These are phyloP conservation scores for Eucalyptus pumila DNA, from an alignment of 345 rosid species.

Conservation along the genomic window DNA sequence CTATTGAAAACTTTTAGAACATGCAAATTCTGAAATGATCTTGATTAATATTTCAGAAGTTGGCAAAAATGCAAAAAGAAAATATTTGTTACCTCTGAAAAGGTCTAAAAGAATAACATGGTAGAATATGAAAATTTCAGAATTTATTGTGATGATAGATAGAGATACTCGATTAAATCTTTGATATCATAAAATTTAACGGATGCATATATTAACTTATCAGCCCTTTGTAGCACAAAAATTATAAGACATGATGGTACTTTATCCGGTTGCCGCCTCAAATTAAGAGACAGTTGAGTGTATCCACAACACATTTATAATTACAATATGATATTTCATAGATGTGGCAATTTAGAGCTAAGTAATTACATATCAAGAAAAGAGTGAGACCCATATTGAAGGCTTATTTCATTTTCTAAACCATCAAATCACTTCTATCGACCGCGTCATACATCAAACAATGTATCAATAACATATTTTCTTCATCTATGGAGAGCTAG, in stretches of 20 bases:
- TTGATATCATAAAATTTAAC: background rate
- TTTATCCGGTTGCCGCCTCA: rapidly evolving
- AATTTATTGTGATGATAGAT: background rate
- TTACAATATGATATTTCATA: background rate
- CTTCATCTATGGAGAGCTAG: background rate
- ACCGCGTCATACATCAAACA: background rate
- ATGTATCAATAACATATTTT: background rate
- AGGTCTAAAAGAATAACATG: background rate
- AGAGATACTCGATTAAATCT: background rate
- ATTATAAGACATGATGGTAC: rapidly evolving
- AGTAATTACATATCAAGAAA: background rate
- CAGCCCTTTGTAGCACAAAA: background rate
- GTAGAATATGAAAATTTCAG: background rate
- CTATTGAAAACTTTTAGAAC: background rate
- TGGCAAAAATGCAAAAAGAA: background rate
- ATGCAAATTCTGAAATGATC: rapidly evolving
- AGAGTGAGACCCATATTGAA: background rate
- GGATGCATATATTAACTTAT: background rate
- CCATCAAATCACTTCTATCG: background rate
- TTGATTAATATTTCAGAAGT: rapidly evolving
- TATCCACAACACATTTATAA: background rate
- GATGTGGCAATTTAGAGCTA: background rate
- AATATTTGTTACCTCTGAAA: rapidly evolving
- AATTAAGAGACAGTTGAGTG: rapidly evolving
- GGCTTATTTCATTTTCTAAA: background rate